These are phyloP conservation scores for Russula foetens DNA, from an alignment of 768 basidiomycete species.

Conservation along the genomic window DNA sequence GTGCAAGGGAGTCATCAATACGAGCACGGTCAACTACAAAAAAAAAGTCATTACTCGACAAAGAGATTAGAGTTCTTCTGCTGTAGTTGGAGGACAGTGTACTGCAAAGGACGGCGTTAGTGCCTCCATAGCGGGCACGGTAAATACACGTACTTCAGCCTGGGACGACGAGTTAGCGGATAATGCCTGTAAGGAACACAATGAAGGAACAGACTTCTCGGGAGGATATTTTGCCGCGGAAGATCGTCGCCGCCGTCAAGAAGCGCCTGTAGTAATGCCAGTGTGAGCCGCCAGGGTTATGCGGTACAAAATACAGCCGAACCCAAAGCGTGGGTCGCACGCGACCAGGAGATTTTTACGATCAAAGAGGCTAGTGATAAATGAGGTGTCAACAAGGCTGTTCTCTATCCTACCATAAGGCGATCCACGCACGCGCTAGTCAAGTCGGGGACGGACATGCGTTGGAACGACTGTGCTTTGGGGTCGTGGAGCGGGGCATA, in stretches of 20 bases:
- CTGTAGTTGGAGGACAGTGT: slow-evolving; percentile 67
- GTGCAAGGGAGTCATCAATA: neutral
- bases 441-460: slow-evolving; percentile 55
- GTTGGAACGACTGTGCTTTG: slow-evolving; percentile 52
- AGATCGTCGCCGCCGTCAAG: slow-evolving; percentile 80
- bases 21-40: neutral
- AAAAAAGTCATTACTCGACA: slow-evolving; percentile 53
- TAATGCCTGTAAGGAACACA: slow-evolving; percentile 24
- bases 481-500: slow-evolving; percentile 84
- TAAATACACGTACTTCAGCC: slow-evolving; percentile 24
- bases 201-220: slow-evolving; percentile 55
- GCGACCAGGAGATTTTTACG: slow-evolving; percentile 75
- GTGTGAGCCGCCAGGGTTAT: neutral
- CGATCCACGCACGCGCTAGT: slow-evolving; percentile 53
- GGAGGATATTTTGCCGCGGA: slow-evolving; percentile 75
- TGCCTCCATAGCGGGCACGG: slow-evolving; percentile 1
- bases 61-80: slow-evolving; percentile 65
- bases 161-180: slow-evolving; percentile 20
- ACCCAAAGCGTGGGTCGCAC: slow-evolving; percentile 74
- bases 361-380: slow-evolving; percentile 59
- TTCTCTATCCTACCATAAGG: neutral
- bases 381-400: neutral
- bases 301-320: slow-evolving; percentile 22
- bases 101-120: slow-evolving; percentile 32
- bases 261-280: slow-evolving; percentile 47